A percentile compares a stretch with the other conserved stretches of the same genome.
phyloP scores from a whole-genome alignment of 345 rosid species.

The Rhodomyrtus tomentosa region DNA sequence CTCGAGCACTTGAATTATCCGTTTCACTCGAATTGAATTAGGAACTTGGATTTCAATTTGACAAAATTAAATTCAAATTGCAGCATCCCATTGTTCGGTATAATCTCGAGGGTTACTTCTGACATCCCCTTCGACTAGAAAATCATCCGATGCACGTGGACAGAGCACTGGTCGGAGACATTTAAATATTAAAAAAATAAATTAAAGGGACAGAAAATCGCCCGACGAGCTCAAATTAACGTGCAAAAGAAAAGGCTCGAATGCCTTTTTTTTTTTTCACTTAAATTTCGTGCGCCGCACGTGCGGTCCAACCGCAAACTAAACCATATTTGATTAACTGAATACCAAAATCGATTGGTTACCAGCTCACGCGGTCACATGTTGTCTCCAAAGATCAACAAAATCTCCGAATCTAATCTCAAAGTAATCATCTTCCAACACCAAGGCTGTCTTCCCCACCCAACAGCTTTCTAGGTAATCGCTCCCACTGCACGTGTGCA shows the following conservation, averaged over 20 bases:
- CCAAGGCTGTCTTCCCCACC: background rate
- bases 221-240: background rate
- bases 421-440: background rate
- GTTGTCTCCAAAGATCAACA: background rate
- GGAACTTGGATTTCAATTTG: background rate
- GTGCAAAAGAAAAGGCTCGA: background rate
- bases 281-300: background rate
- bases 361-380: constrained; percentile 62
- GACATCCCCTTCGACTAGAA: rapidly evolving
- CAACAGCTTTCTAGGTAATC: constrained; percentile 13
- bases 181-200: too few relatives aligned
- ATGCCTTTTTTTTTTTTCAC: background rate
- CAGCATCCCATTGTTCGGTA: rapidly evolving
- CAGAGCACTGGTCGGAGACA: too few relatives aligned
- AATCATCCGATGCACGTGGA: background rate
- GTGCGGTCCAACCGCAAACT: background rate
- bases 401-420: background rate
- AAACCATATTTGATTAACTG: background rate
- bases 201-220: background rate
- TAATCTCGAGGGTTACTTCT: background rate
- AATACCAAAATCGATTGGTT: constrained; percentile 5
- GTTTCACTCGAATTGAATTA: background rate
- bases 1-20: background rate
- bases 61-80: background rate
- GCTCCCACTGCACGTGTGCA: constrained; percentile 34